Base-by-base conservation (phyloP, 2,329 filamentous ascomycete genomes). In the Penicillium sp. region DNA sequence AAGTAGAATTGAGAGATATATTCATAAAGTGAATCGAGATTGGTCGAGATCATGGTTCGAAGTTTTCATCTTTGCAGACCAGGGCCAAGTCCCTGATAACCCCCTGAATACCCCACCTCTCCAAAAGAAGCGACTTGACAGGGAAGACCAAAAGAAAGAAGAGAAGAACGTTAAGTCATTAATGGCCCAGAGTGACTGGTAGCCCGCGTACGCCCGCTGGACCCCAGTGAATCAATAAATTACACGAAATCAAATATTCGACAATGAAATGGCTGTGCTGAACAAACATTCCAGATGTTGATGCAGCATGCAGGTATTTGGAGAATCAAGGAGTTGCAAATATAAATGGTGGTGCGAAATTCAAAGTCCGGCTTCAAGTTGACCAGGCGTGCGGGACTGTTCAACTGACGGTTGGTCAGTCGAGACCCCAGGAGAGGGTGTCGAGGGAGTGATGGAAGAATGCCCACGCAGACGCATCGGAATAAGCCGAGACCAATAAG, bases 221-320 rank as follows among this genome's bases (percentile, higher is more conserved):
- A 29, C 21, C 7, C 26, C 23, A 45, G 26, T 44, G 29, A 26
- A 48, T 39, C 29, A 45, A 60, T 62, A 65, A 63, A 60, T 66
- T 65, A 66, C 62, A 60, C 35, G 53, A 53, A 56, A 63, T 55
- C 43, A 60, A 59, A 51, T 60, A 58, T 65, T 66, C 21, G 55
- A 63, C 59, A 66, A 53, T 39, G 53, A 60, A 62, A 51, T 29
- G 45, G 53, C 44, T 27, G 47, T 43, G 44, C 54, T 37, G 51
- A 54, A 33, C 60, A 53, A 57, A 59, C 63, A 68, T 68, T 56
- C 65, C 66, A 68, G 65, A 68, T 66, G 65, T 64, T 57, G 59
- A 54, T 56, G 27, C 45, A 54, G 52, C 53, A 57, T 56, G 46
- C 48, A 60, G 37, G 50, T 51, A 33, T n/a, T 33, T 48, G 31